Evolutionary conservation across 164 flowering plant species (phyloP).

Genomic region (Nymphaea thermarum): DNA sequence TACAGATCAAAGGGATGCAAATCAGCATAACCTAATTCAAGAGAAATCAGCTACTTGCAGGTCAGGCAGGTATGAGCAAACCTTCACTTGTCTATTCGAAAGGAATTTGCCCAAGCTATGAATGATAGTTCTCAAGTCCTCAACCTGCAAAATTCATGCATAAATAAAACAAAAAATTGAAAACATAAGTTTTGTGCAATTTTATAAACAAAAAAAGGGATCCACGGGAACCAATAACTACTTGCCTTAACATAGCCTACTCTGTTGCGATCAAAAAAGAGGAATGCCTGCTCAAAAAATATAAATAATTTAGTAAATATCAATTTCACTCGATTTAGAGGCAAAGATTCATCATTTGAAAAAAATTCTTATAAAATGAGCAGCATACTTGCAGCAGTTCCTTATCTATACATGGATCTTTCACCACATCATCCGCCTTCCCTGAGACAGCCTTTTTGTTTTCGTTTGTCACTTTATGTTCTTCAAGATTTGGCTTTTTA

Average conservation of each 20-base stretch:
- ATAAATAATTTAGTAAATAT: neutral
- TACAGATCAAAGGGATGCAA: constrained; percentile 8
- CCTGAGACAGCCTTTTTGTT: constrained; percentile 18
- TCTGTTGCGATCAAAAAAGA: constrained; percentile 82
- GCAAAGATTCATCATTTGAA: too few species aligned
- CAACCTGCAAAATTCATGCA: constrained; percentile 47
- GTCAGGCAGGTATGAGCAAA: constrained; percentile 5
- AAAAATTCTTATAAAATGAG: too few species aligned
- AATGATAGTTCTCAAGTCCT: constrained; percentile 76
- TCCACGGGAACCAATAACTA: neutral
- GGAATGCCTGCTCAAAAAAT: constrained; percentile 61
- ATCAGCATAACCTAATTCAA: neutral
- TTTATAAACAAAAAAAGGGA: neutral
- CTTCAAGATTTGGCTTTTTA: constrained; percentile 14
- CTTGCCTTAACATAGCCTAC: constrained; percentile 78
- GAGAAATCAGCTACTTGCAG: neutral
- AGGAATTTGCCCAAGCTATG: constrained; percentile 78
- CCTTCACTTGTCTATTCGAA: constrained; percentile 93
- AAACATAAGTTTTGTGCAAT: neutral
- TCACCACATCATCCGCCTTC: constrained; percentile 16
- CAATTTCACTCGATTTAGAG: too few species aligned
- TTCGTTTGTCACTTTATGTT: constrained; percentile 10
- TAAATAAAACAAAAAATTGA: neutral
- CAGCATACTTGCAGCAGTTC: constrained; percentile 58
- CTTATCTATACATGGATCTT: constrained; percentile 41